A percentile compares a stretch with the other conserved stretches of the same genome.
These are phyloP conservation scores for Desmodesmus armatus DNA, from an alignment of 139 green algal genomes.

Conservation along the genomic window DNA sequence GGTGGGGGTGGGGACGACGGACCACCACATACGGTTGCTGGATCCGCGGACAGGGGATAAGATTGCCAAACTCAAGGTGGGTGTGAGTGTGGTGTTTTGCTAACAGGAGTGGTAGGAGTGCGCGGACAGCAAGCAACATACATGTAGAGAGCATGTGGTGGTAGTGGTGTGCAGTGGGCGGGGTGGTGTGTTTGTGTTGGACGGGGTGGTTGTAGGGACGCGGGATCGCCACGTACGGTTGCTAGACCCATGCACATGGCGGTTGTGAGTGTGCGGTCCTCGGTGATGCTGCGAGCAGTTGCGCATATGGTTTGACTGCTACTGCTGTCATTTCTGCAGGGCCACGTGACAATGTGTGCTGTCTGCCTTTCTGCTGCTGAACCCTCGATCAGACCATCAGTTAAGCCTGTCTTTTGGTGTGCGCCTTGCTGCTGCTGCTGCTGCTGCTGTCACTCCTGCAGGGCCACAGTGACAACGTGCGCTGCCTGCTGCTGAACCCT, in stretches of 20 bases:
- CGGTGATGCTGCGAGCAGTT: background rate
- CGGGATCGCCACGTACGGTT: too few species aligned
- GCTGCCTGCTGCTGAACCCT: constrained; percentile 69
- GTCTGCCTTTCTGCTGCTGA: constrained; percentile 9
- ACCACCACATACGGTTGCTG: constrained; percentile 74
- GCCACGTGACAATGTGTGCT: background rate
- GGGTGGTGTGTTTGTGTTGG: too few species aligned
- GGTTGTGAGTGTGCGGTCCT: background rate
- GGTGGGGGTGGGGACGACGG: constrained; percentile 80
- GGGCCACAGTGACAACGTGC: constrained; percentile 89
- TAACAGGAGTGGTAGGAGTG: too few species aligned
- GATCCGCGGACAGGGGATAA: constrained; percentile 75
- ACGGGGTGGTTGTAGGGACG: too few species aligned
- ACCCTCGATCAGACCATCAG: too few species aligned
- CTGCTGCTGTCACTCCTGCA: constrained; percentile 36
- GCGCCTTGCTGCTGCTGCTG: background rate
- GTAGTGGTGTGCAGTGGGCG: background rate
- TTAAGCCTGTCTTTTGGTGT: too few species aligned
- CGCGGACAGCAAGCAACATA: background rate
- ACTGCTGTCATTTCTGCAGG: constrained; percentile 9
- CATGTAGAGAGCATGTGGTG: background rate
- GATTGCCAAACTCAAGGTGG: constrained; percentile 73
- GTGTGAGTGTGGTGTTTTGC: background rate
- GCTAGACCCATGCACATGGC: too few species aligned
- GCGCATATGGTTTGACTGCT: background rate